Base-by-base conservation (phyloP, 768 basidiomycete genomes). In the Dictyophora rubrovolvata region DNA sequence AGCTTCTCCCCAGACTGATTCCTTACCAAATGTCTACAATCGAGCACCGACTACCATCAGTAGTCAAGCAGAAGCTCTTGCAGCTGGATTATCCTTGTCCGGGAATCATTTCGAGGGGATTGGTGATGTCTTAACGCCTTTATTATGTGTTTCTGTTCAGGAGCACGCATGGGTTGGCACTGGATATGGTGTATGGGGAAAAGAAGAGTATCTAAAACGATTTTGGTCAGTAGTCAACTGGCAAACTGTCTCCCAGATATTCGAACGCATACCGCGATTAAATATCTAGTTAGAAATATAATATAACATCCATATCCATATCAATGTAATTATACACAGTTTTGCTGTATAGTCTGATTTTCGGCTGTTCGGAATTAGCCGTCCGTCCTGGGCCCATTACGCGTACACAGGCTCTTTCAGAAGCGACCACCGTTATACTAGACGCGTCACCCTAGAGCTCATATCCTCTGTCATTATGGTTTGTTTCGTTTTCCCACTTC, bases 141-240 rank as follows among this genome's bases (percentile, higher is more conserved):
- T 94, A 56, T 84, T 91, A 69, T 89, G 87, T 62, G 67, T 93
- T 54, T 83, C 84, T 48, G 80, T 89, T 5, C 81, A 92, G 64
- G 90, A 93, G 69, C 92, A 91, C 64, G 85, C 86, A 23, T 95
- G 91, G 89, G 76, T 95, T 66, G 76, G 77, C 53, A 85, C 87
- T 20, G 89, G 87, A 42, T 92, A 86, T 63, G 92, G 92, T 5
- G 80, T 95, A 5, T 93, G 89, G 89, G 92, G 93, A 22, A 89
- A 90, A 71, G 90, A 94, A 69, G 79, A 79, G 64, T 95, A 91
- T 78, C 68, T 94, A 67, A 81, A 77, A 65, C 79, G 84, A 67
- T 92, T 93, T 72, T 95, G 91, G 90, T 76, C 74, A 10, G 87
- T 86, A 20, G 70, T 94, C 55, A 77, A 95, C 69, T 95, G 92